Percentiles rank a stretch among this genome's conserved stretches.
These are phyloP conservation scores for Saitozyma sp. DNA, from an alignment of 768 basidiomycete genomes.

Conservation along the genomic window DNA sequence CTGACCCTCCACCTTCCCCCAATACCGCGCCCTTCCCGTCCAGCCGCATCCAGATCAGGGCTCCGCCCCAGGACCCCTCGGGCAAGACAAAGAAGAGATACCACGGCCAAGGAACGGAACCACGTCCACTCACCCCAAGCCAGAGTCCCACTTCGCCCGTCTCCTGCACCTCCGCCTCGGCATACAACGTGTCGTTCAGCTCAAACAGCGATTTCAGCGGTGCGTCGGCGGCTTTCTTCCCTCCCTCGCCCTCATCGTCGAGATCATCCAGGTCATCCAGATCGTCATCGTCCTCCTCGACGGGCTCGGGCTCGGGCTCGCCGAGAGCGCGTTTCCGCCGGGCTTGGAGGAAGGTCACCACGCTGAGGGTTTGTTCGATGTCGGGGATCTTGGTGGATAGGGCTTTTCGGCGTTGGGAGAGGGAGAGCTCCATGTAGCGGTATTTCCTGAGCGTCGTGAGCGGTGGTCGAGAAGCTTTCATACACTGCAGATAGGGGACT, in stretches of 20 bases:
- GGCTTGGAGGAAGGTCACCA: slow-evolving; percentile 79
- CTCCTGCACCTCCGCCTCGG: slow-evolving; percentile 83
- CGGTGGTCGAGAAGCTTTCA: background rate
- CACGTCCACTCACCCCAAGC: slow-evolving; percentile 75
- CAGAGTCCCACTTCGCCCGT: slow-evolving; percentile 89
- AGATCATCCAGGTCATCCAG: slow-evolving; percentile 59
- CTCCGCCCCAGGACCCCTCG: too few relatives aligned
- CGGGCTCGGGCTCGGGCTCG: slow-evolving; percentile 34
- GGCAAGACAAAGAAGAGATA: background rate
- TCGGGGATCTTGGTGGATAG: slow-evolving; percentile 96
- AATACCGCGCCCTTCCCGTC: background rate
- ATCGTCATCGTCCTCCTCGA: slow-evolving; percentile 18
- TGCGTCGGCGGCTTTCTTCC: slow-evolving; percentile 52
- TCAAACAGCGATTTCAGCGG: slow-evolving; percentile 85
- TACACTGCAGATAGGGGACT: background rate
- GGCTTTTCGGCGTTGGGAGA: slow-evolving; percentile 71
- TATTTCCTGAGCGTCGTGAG: slow-evolving; percentile 72
- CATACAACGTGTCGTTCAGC: slow-evolving; percentile 90
- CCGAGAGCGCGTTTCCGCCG: slow-evolving; percentile 63
- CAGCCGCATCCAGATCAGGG: too few relatives aligned
- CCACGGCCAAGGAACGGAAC: background rate
- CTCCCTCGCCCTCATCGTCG: slow-evolving; percentile 54
- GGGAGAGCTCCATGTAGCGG: slow-evolving; percentile 91
- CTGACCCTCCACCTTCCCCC: background rate
- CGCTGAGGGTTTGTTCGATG: slow-evolving; percentile 83